A percentile compares a stretch with the other conserved stretches of the same genome.
phyloP scores from a whole-genome alignment of 768 basidiomycete species.

The Clavulina sp. region DNA sequence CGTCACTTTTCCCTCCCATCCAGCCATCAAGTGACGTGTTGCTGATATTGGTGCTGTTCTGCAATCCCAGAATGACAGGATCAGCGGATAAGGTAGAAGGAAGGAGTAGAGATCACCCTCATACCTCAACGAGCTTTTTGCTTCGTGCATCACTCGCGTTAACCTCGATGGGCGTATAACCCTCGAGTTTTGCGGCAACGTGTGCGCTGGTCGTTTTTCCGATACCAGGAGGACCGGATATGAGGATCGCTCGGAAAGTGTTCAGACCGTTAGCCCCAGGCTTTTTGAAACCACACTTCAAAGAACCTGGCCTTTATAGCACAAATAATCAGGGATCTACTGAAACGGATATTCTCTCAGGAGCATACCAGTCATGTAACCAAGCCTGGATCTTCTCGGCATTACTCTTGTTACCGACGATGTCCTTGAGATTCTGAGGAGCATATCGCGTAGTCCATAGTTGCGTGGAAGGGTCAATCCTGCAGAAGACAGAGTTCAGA shows the following conservation, averaged over 20 bases:
- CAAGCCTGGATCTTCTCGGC: conserved; percentile 81
- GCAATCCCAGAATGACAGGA: neutral
- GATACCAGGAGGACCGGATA: conserved; percentile 90
- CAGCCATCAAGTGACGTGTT: conserved; percentile 82
- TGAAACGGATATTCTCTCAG: neutral
- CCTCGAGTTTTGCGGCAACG: conserved; percentile 74
- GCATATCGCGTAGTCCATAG: conserved; percentile 96
- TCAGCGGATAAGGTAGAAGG: neutral
- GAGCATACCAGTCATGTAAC: conserved; percentile 63
- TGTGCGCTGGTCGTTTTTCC: conserved; percentile 97
- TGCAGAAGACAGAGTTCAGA: neutral
- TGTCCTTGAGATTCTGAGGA: conserved; percentile 67
- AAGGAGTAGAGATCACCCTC: conserved; percentile 8
- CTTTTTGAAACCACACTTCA: conserved; percentile 74
- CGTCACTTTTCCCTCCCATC: conserved; percentile 33
- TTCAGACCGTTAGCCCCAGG: conserved; percentile 86
- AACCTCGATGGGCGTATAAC: conserved; percentile 84
- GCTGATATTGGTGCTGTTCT: conserved; percentile 82
- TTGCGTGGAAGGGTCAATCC: conserved; percentile 32
- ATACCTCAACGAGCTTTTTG: conserved; percentile 90
- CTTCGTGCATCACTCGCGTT: conserved; percentile 93
- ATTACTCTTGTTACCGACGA: conserved; percentile 87
- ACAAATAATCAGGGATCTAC: neutral
- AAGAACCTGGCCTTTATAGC: conserved; percentile 44
- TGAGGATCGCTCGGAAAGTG: conserved; percentile 67